Evolutionary conservation across 495 filamentous ascomycete genomes (phyloP).

Genomic region (Poronia punctata): DNA sequence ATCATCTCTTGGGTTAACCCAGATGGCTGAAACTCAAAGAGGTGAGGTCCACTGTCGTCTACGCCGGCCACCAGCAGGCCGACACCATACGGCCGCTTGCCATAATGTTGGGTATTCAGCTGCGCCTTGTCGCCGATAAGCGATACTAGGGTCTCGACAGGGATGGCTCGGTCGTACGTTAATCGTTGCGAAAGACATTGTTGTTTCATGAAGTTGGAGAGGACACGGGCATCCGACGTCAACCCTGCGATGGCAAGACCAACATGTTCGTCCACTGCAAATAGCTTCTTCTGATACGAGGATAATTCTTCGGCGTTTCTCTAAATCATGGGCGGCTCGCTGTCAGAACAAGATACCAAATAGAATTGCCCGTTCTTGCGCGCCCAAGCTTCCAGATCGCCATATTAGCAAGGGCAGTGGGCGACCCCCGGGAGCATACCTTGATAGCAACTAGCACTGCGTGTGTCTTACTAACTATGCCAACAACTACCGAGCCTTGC

Average conservation of each 20-base stretch:
- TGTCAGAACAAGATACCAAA: no score
- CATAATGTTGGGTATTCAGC: constrained; percentile 95
- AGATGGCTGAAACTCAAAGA: constrained; percentile 96
- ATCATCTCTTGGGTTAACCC: constrained; percentile 96
- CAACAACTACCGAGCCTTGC: constrained; percentile 96
- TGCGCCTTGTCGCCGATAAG: constrained; percentile 95
- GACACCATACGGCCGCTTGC: constrained; percentile 93
- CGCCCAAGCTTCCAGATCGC: no score
- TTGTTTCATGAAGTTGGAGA: constrained; percentile 99
- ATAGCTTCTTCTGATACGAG: constrained; percentile 99
- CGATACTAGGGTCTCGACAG: constrained; percentile 74
- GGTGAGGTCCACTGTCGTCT: constrained; percentile 85
- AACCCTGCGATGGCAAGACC: constrained; percentile 94
- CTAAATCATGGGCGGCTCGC: constrained; percentile 43
- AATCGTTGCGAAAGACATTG: constrained; percentile 92
- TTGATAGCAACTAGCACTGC: constrained; percentile 92
- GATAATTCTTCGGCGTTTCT: constrained; percentile 98
- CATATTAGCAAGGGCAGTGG: no score
- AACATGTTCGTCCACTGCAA: constrained; percentile 91
- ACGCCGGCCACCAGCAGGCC: constrained; percentile 90
- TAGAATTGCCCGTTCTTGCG: no score
- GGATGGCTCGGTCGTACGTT: constrained; percentile 89
- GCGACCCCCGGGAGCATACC: constrained; percentile 46
- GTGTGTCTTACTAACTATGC: constrained; percentile 95
- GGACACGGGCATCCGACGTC: constrained; percentile 94